Percentiles rank a stretch among this genome's conserved stretches.
Evolutionary conservation across 306 rosid species (phyloP).

Genomic region (Pyrus communis): DNA sequence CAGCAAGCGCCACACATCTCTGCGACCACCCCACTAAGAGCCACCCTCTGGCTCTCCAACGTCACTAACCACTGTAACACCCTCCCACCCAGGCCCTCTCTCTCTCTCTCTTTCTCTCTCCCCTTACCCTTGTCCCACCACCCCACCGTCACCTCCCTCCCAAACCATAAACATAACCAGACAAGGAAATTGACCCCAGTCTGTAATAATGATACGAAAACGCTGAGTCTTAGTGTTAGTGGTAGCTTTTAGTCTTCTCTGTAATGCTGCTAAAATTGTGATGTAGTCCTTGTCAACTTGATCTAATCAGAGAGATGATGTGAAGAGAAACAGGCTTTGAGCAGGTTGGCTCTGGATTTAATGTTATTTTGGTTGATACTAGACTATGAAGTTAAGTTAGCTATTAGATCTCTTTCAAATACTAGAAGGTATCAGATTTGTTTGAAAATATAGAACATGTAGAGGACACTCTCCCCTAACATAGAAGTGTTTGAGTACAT

Average conservation of each 20-base stretch:
- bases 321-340: neutral
- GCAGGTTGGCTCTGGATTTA: neutral
- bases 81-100: too few relatives aligned
- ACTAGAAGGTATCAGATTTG: neutral
- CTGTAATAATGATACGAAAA: neutral
- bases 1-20: too few relatives aligned
- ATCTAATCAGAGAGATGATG: neutral
- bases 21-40: too few relatives aligned
- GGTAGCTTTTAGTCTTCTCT: neutral
- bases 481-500: neutral
- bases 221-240: neutral
- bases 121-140: too few relatives aligned
- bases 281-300: neutral
- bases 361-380: neutral
- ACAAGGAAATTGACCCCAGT: constrained; percentile 38
- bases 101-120: too few relatives aligned
- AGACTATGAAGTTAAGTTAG: neutral
- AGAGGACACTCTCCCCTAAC: neutral
- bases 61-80: too few relatives aligned
- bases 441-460: neutral
- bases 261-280: neutral
- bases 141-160: too few relatives aligned
- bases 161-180: neutral
- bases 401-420: neutral
- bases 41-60: too few relatives aligned